Evolutionary conservation across 352 stramenopile species (phyloP), one percentile per base, ranked within the genome.

Genomic region (Phytophthora macrochlamydospora): DNA sequence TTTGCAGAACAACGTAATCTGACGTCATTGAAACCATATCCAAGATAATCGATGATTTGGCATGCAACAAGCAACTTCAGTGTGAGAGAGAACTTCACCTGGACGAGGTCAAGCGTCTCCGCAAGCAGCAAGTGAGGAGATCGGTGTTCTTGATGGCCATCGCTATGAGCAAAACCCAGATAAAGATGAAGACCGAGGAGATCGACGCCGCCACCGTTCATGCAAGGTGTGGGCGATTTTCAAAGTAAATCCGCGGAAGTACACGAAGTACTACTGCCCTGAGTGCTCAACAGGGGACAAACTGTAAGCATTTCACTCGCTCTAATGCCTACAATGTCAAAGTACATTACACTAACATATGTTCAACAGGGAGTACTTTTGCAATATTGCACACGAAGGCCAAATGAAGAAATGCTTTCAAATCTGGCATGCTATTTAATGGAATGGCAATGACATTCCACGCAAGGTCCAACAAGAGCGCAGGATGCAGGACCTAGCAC

Each of bases 351-450:
- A 24, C 18, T 24, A 24, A 24, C 18, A 24, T 24, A 24, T 24
- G 18, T 43, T 7, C 7, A n/a, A 28, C 12, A 57, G 49, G 5
- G 53, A 56, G 37, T 65, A 52, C 14, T n/a, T 65, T 24, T 65
- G 49, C 37, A 65, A 57, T 35, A 31, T 65, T 9, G 40, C 28
- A 3, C 28, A 46, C 9, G 56, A 51, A 3, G 56, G 28, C 11
- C n/a, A 30, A n/a, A 5, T 14, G 2, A 24, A 52, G 40, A 38
- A 46, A 0, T 57, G 57, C 49, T 57, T 33, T 24, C 37, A 35
- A 8, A 65, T 24, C 18, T 24, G 18, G 18, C 18, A 24, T 24
- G 18, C 18, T 24, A 24, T 24, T 24, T 24, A 24, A 37, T 48
- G n/a, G 35, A 65, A 51, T 28, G 57, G 57, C 3, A 37, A 40